Base-by-base conservation (phyloP, 73 alveolate species). In the Paramecium sexaurelia region DNA sequence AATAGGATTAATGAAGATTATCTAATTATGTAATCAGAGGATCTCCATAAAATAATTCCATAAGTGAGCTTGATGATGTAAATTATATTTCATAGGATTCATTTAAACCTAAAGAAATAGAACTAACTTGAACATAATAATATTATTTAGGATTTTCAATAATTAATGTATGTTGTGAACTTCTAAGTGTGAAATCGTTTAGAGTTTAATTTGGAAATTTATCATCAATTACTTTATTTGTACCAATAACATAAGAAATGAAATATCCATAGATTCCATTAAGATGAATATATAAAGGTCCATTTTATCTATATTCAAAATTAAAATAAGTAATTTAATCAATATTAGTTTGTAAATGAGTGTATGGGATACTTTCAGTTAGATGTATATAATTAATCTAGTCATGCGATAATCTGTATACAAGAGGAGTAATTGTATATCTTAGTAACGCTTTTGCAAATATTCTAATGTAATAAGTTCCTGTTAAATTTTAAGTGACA, bases 41-140 rank as follows among this genome's bases (percentile, higher is more conserved):
- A 9, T 78, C 75, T 22, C 90, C 90, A 40, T 78, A 78, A 6
- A 29, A 29, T 22, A 78, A 33, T 78, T 78, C 43, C 45, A 20
- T 40, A 5, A 78, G 26, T 7, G 68, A 78, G 7, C 9, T 24
- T n/a, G 43, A 78, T 1, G 90, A n/a, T 3, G 90, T 41, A 11
- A n/a, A 41, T 45, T 26, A 15, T 5, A 78, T 78, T 41, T 39
- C 73, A 78, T 78, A 78, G 22, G 90, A 39, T 33, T 71, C 86
- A 22, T 26, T 24, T 6, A n/a, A 9, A 13, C 90, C 90, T 5
- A 78, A 15, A 13, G 90, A 24, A 2, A 41, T 10, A 3, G 68
- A 78, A 7, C 8, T 17, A 19, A 78, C 90, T 17, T 56, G 10
- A 5, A 78, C 8, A 13, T 29, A 78, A 45, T 78, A 78, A 22